A percentile compares a stretch with the other conserved stretches of the same genome.
Evolutionary conservation across 345 rosid genomes (phyloP).

Genomic region (Boechera divaricarpa): DNA sequence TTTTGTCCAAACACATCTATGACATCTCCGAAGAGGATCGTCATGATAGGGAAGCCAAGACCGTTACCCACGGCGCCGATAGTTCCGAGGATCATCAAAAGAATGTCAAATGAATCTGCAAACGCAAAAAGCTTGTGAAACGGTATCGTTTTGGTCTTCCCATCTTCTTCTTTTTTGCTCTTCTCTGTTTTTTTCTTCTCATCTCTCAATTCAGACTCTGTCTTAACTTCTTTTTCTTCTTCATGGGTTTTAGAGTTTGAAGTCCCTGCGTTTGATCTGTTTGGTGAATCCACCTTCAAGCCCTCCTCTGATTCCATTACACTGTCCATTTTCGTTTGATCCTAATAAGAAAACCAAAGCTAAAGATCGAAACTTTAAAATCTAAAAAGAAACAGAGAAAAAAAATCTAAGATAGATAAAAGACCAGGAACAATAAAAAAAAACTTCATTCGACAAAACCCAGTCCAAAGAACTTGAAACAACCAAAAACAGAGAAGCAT

Average conservation of each 20-base stretch:
- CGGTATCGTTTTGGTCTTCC: constrained; percentile 43
- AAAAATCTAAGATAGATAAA: background rate
- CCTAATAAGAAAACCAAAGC: constrained; percentile 10
- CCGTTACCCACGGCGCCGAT: constrained; percentile 65
- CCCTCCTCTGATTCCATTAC: constrained; percentile 28
- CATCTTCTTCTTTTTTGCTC: constrained; percentile 30
- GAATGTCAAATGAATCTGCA: constrained; percentile 58
- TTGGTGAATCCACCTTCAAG: constrained; percentile 16
- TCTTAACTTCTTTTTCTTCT: constrained; percentile 22
- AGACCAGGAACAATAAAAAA: background rate
- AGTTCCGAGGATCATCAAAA: constrained; percentile 68
- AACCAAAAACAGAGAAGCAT: constrained; percentile 4
- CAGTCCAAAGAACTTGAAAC: background rate
- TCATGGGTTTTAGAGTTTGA: constrained; percentile 31
- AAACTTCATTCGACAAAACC: background rate
- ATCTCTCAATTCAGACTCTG: constrained; percentile 4
- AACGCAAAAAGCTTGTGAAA: constrained; percentile 67
- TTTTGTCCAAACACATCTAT: constrained; percentile 57
- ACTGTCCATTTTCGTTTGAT: constrained; percentile 15
- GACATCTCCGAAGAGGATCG: constrained; percentile 58
- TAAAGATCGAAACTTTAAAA: background rate
- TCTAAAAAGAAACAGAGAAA: background rate
- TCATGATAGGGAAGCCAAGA: constrained; percentile 66
- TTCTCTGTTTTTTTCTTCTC: constrained; percentile 7
- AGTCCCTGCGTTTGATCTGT: constrained; percentile 17